Evolutionary conservation across 805 yeast species (phyloP).

Genomic region (Sugiyamaella chiloensis): DNA sequence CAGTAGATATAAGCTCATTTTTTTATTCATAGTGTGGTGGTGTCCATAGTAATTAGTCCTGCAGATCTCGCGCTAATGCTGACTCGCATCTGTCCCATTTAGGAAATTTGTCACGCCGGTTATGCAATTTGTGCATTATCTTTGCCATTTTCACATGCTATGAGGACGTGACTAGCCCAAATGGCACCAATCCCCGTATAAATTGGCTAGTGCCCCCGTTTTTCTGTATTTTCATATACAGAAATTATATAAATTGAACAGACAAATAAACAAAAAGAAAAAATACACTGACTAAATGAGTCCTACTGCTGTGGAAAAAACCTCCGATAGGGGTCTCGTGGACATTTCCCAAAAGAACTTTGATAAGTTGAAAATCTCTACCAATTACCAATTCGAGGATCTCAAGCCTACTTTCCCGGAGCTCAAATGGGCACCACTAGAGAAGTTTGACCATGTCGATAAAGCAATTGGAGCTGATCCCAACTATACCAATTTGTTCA

Average conservation of each 20-base stretch:
- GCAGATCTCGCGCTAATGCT: no score
- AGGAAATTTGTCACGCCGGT: neutral
- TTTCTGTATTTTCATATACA: no score
- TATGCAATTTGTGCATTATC: neutral
- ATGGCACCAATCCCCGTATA: no score
- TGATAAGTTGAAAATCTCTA: slow-evolving; percentile 1
- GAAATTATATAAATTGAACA: no score
- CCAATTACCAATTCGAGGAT: slow-evolving; percentile 28
- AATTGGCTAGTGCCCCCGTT: no score
- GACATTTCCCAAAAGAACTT: slow-evolving; percentile 5
- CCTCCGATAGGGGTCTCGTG: slow-evolving; percentile 1
- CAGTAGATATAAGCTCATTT: no score
- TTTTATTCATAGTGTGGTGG: no score
- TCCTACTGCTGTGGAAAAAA: slow-evolving; percentile 2
- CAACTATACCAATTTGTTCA: slow-evolving; percentile 27
- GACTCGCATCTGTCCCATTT: slow-evolving; percentile 1
- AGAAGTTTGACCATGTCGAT: slow-evolving; percentile 24
- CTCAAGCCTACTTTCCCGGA: slow-evolving; percentile 34
- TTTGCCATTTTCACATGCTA: neutral
- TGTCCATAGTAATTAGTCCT: no score
- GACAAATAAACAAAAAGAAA: no score
- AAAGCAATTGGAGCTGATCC: slow-evolving; percentile 32
- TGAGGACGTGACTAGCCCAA: no score
- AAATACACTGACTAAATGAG: no score
- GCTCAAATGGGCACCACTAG: slow-evolving; percentile 31